Base-by-base conservation (phyloP, 306 rosid species). In the Cucurbita maxima region DNA sequence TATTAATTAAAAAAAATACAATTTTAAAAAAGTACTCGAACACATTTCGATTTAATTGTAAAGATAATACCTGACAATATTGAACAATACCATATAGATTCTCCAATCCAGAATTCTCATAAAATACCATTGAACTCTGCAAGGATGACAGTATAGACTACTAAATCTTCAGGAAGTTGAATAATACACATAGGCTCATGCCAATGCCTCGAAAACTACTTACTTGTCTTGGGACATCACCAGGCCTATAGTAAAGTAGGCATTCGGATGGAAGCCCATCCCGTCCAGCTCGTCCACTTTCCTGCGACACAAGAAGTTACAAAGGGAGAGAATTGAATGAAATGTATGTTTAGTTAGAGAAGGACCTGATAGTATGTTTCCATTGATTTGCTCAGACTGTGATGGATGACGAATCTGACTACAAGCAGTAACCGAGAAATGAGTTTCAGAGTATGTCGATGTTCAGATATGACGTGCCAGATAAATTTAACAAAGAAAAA, bases 401-500 rank as follows among this genome's bases (percentile, higher is more conserved):
- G 97, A 85, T 93, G 98, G 83, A 93, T 87, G 87, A 93, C 97
- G 76, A 93, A 93, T 92, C 96, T 87, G 86, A 93, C 98, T 93
- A 87, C 84, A 88, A 81, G 76, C 68, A 87, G 78, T 55, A 59
- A 79, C 11, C 45, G 60, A 78, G 69, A 76, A 72, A 85, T 81
- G 77, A 62, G 78, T 55, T 64, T 66, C 72, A 57, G 50, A 52
- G 19, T 44, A n/a, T 40, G 34, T 44, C 12, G 19, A 20, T 67
- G 55, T 67, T 64, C 72, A 67, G 37, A 63, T 10, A 38, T 38
- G n/a, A 63, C 14, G 16, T 40, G 16, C 41, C 51, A 40, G 52
- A 66, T 44, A 66, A 40, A 38, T 61, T 61, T 15, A 61, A 37
- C 45, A 3, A 38, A 25, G 25, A 25, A 25, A 50, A 5, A 62